A percentile compares a stretch with the other conserved stretches of the same genome.
phyloP scores from a whole-genome alignment of 345 rosid species.

The Brassica nigra region DNA sequence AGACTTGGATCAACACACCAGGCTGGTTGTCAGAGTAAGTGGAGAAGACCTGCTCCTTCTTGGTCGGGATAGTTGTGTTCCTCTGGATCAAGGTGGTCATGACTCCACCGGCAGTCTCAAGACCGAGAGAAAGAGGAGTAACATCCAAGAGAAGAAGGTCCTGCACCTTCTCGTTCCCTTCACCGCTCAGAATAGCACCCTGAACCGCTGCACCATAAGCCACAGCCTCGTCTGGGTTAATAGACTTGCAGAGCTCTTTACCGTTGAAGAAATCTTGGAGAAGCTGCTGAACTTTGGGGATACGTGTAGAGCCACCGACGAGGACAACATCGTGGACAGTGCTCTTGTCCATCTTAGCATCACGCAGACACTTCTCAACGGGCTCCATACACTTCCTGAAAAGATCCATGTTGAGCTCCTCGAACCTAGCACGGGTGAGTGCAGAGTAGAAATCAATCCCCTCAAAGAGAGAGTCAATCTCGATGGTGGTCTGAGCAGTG shows the following conservation, averaged over 20 bases:
- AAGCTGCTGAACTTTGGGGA: background rate
- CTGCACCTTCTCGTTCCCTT: too few species aligned
- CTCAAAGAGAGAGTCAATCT: too few species aligned
- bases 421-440: too few species aligned
- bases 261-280: background rate
- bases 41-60: background rate
- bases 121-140: too few species aligned
- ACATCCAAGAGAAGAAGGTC: too few species aligned
- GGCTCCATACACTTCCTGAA: too few species aligned
- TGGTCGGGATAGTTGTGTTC: background rate
- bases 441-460: too few species aligned
- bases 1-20: background rate
- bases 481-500: too few species aligned
- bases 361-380: background rate
- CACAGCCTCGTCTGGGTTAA: background rate
- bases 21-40: background rate
- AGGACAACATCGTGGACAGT: background rate
- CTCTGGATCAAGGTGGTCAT: background rate
- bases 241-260: background rate
- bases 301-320: background rate
- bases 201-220: background rate
- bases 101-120: background rate
- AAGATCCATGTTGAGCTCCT: too few species aligned
- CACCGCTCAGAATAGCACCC: too few species aligned
- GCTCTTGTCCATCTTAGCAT: constrained; percentile 3